Percentiles rank a stretch among this genome's conserved stretches.
phyloP scores from a whole-genome alignment of 2,329 filamentous ascomycete species.

The Zalaria obscura region DNA sequence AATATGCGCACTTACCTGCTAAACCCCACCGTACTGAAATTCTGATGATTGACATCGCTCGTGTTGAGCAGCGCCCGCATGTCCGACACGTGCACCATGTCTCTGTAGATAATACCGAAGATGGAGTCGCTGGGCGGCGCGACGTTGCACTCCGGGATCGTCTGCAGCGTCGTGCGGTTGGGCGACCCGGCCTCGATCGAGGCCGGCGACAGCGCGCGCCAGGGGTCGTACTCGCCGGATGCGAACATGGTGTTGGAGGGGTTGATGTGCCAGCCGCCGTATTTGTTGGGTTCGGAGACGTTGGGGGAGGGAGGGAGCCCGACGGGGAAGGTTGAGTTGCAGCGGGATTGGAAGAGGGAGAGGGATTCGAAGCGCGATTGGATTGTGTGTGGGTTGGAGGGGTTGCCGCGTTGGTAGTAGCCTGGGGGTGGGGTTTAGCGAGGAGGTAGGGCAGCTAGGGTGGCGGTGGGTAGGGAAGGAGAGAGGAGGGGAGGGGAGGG shows the following conservation, averaged over 20 bases:
- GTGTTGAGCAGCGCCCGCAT: constrained; percentile 5
- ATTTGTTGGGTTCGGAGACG: constrained; percentile 6
- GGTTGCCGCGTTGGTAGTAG: constrained; percentile 9
- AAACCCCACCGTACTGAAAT: constrained; percentile 6
- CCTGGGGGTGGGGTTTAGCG: constrained; percentile 2
- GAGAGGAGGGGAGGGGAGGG: no score
- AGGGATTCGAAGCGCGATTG: constrained; percentile 6
- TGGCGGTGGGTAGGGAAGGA: no score
- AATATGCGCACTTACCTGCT: neutral
- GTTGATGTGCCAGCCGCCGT: constrained; percentile 10
- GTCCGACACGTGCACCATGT: constrained; percentile 9
- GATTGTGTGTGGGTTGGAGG: constrained; percentile 8
- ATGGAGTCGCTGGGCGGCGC: constrained; percentile 6
- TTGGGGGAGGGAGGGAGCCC: constrained; percentile 6
- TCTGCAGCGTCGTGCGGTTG: constrained; percentile 4
- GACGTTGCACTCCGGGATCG: constrained; percentile 7
- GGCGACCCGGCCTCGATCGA: constrained; percentile 8
- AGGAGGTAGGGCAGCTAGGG: no score
- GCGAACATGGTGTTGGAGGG: constrained; percentile 10
- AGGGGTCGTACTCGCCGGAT: constrained; percentile 9
- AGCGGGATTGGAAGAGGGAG: constrained; percentile 5
- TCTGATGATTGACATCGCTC: constrained; percentile 7
- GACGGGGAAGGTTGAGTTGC: constrained; percentile 6
- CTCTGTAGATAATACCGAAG: constrained; percentile 9
- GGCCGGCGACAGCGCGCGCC: constrained; percentile 7